A percentile compares a stretch with the other conserved stretches of the same genome.
Evolutionary conservation across 768 basidiomycete genomes (phyloP).

Genomic region (Lentinula sp.): DNA sequence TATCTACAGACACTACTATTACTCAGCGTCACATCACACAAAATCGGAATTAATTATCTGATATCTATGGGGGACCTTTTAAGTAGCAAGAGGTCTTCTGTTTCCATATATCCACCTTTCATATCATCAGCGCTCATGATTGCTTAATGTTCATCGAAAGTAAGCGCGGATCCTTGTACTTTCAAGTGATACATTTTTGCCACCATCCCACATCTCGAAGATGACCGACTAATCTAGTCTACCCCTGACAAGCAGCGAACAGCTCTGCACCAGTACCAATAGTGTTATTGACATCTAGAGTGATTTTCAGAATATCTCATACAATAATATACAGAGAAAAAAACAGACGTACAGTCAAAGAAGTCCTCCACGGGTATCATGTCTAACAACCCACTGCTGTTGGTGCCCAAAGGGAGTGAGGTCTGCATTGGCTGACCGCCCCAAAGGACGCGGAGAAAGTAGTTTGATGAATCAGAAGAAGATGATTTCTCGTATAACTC

Average conservation of each 20-base stretch:
- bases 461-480: conserved; percentile 5
- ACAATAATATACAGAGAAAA: not conserved
- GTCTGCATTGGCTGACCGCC: conserved; percentile 44
- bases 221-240: no score
- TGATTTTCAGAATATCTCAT: not conserved
- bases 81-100: no score
- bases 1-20: no score
- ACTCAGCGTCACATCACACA: no score
- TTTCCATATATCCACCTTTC: no score
- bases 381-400: conserved; percentile 20
- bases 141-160: no score
- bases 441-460: conserved; percentile 45
- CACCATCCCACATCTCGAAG: no score
- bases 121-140: no score
- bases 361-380: conserved; percentile 37
- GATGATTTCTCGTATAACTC: conserved; percentile 32
- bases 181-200: no score
- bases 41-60: no score
- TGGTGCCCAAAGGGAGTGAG: conserved; percentile 36
- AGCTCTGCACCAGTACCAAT: conserved; percentile 28
- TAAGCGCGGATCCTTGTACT: no score
- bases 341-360: conserved; percentile 30
- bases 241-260: conserved; percentile 7
- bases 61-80: no score
- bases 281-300: conserved; percentile 33